Conservation (phyloP, 108 stramenopile genomes). For the Fragilariopsis cylindrus region DNA sequence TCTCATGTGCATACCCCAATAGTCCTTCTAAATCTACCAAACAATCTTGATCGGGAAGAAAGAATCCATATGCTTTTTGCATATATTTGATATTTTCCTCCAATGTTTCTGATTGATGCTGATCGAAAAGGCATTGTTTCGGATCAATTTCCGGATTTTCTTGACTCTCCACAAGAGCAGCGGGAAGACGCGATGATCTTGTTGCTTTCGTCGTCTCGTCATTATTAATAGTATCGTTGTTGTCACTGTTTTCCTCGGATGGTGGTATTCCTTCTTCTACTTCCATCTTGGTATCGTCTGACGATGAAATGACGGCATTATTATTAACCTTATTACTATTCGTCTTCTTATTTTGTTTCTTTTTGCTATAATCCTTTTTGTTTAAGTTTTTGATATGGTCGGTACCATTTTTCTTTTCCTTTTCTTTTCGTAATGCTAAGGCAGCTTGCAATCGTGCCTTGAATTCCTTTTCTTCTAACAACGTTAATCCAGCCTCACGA, state of each 20-base stretch:
- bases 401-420: constrained; percentile 49
- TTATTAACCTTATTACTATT: constrained; percentile 3
- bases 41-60: constrained; percentile 92
- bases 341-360: constrained; percentile 31
- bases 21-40: constrained; percentile 80
- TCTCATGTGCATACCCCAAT: constrained; percentile 91
- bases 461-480: constrained; percentile 75
- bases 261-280: constrained; percentile 6
- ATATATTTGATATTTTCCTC: constrained; percentile 74
- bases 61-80: constrained; percentile 80
- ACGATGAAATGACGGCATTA: background rate
- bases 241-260: background rate
- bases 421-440: constrained; percentile 63
- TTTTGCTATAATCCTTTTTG: constrained; percentile 37
- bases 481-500: constrained; percentile 78
- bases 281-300: constrained; percentile 4
- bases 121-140: constrained; percentile 86
- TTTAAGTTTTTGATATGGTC: constrained; percentile 67
- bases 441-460: constrained; percentile 80
- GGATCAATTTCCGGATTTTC: constrained; percentile 84
- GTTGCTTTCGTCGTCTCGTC: constrained; percentile 7
- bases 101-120: constrained; percentile 52
- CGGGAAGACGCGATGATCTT: constrained; percentile 13
- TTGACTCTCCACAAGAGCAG: constrained; percentile 39
- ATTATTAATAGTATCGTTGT: background rate